Evolutionary conservation across 225 moss, liverwort and hornwort species (phyloP).

Genomic region (Asterella californica): DNA sequence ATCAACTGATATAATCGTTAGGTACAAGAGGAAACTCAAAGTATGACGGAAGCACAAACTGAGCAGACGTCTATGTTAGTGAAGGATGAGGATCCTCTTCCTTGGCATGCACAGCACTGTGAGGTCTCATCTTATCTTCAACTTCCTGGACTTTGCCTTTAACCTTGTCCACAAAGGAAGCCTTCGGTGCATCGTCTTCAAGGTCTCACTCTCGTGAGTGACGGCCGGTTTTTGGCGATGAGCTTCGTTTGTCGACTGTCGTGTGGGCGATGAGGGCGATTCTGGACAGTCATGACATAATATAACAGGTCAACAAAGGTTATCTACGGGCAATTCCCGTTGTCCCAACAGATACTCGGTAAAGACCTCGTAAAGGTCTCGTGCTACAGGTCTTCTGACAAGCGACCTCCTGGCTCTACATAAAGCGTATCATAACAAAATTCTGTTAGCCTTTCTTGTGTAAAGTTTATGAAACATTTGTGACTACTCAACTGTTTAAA

Average conservation of each 20-base stretch:
- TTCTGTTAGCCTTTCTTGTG: too few relatives aligned
- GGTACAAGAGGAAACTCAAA: not conserved
- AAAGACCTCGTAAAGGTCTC: too few relatives aligned
- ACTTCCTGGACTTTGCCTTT: constrained; percentile 11
- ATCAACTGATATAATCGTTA: too few relatives aligned
- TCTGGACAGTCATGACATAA: too few relatives aligned
- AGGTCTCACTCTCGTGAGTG: constrained; percentile 12
- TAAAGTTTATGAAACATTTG: too few relatives aligned
- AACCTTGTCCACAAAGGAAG: constrained; percentile 15
- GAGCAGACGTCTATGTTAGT: not conserved
- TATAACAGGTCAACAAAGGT: too few relatives aligned
- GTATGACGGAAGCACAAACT: not conserved
- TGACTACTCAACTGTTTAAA: too few relatives aligned
- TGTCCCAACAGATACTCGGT: too few relatives aligned
- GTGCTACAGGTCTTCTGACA: too few relatives aligned
- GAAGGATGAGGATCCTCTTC: constrained; percentile 21
- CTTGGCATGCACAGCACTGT: constrained; percentile 13
- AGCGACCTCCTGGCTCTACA: too few relatives aligned
- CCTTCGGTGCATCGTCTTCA: not conserved
- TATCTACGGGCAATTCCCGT: too few relatives aligned
- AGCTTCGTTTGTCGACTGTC: not conserved
- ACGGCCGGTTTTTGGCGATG: not conserved
- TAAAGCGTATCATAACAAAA: too few relatives aligned
- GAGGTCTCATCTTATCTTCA: constrained; percentile 12
- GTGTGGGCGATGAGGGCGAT: not conserved